Percentiles rank a stretch among this genome's conserved stretches.
phyloP scores from a whole-genome alignment of 2,329 filamentous ascomycete species.

The Clarireedia monteithiana region DNA sequence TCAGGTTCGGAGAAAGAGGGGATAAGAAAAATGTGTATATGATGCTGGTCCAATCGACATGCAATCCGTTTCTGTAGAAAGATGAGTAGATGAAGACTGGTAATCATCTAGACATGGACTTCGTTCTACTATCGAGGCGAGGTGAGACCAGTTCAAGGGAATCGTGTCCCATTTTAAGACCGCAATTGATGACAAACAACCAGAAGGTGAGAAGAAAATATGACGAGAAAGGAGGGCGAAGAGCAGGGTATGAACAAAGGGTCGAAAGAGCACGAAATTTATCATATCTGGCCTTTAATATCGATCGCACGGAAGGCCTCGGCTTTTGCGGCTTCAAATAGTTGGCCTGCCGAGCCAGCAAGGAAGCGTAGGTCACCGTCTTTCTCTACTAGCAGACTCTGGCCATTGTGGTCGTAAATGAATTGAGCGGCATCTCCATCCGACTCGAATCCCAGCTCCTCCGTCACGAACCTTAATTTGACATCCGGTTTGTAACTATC shows the following conservation, averaged over 20 bases:
- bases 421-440: slow-evolving; percentile 88
- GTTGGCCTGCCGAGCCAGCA: slow-evolving; percentile 60
- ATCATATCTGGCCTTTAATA: slow-evolving; percentile 90
- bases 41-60: background rate
- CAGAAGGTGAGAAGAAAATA: slow-evolving; percentile 8
- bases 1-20: background rate
- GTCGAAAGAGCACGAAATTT: slow-evolving; percentile 12
- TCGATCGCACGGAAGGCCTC: slow-evolving; percentile 81
- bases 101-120: slow-evolving; percentile 2
- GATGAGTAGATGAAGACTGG: slow-evolving; percentile 1
- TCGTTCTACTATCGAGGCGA: slow-evolving; percentile 1
- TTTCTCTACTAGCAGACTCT: slow-evolving; percentile 69
- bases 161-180: background rate
- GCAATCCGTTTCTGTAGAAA: slow-evolving; percentile 1
- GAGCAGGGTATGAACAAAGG: slow-evolving; percentile 9
- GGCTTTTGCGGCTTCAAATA: slow-evolving; percentile 68
- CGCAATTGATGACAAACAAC: background rate
- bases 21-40: slow-evolving; percentile 2
- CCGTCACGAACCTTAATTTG: slow-evolving; percentile 82
- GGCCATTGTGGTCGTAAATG: slow-evolving; percentile 71
- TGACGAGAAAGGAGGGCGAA: slow-evolving; percentile 8
- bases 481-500: slow-evolving; percentile 85
- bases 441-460: slow-evolving; percentile 92
- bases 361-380: slow-evolving; percentile 66
- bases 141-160: slow-evolving; percentile 1